Conservation (phyloP, 2,329 filamentous ascomycete species). For the Neofusicoccum cordaticola region DNA sequence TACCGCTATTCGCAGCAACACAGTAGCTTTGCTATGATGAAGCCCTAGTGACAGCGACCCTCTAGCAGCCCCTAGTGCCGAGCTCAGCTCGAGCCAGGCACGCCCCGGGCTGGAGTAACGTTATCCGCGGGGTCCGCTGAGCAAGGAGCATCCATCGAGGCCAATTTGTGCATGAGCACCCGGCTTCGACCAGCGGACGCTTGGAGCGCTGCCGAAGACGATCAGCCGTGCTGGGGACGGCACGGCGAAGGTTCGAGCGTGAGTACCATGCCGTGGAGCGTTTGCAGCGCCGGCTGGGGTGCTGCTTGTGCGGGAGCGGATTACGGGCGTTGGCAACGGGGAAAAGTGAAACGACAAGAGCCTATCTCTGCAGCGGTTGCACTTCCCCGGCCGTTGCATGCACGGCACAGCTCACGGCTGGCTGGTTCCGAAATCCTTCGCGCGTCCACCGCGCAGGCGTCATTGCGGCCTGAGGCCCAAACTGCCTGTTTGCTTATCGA, state of each 20-base stretch:
- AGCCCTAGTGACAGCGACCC: not conserved
- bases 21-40: not conserved
- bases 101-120: not conserved
- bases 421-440: not conserved
- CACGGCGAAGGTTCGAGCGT: not conserved
- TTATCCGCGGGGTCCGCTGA: not conserved
- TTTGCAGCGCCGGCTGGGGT: not conserved
- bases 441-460: not conserved
- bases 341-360: not conserved
- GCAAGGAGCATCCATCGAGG: not conserved
- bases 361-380: not conserved
- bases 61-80: too few species aligned
- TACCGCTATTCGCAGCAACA: not conserved
- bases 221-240: not conserved
- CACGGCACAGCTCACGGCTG: not conserved
- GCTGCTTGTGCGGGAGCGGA: not conserved
- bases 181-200: not conserved
- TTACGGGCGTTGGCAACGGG: not conserved
- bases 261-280: not conserved
- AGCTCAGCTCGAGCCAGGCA: not conserved
- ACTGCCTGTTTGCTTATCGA: not conserved
- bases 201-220: not conserved
- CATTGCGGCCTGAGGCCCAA: not conserved
- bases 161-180: not conserved
- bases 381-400: not conserved